phyloP scores from a whole-genome alignment of 768 basidiomycete species.

The Podaxis sp. region DNA sequence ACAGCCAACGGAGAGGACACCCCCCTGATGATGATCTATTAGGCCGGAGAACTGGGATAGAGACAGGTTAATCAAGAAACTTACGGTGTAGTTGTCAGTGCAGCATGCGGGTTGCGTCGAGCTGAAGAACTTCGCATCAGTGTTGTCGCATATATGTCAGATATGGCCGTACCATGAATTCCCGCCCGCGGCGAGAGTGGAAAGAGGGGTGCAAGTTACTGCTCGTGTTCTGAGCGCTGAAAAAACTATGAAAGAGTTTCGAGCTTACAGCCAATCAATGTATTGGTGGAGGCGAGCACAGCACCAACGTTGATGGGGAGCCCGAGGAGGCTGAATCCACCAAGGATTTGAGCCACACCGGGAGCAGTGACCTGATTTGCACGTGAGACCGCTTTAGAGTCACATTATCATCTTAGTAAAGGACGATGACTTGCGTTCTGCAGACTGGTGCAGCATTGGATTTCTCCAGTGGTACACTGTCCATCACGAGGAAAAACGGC shows the following conservation, averaged over 20 bases:
- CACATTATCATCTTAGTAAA: no score
- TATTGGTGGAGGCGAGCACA: background rate
- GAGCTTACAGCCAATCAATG: slow-evolving; percentile 11
- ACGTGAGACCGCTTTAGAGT: background rate
- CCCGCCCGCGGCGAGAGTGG: background rate
- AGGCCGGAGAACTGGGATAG: background rate
- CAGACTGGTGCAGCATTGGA: slow-evolving; percentile 11
- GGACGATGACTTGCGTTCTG: background rate
- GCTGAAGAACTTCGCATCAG: background rate
- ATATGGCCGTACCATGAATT: slow-evolving; percentile 7
- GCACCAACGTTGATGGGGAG: background rate
- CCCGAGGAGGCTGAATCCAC: background rate
- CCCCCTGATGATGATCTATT: background rate
- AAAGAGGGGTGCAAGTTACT: slow-evolving; percentile 4
- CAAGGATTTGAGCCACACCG: background rate
- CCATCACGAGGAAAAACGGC: background rate
- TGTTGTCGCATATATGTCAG: background rate
- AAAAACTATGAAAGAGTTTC: background rate
- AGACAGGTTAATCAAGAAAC: background rate
- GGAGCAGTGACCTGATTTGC: background rate
- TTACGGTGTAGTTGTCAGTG: slow-evolving; percentile 8
- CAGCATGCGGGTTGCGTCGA: slow-evolving; percentile 8
- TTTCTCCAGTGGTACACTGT: slow-evolving; percentile 4
- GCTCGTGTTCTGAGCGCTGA: background rate
- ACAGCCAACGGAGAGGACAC: background rate